A percentile compares a stretch with the other conserved stretches of the same genome.
Evolutionary conservation across 1,284 basidiomycete genomes (phyloP).

Genomic region (Pseudozyma thailandica): DNA sequence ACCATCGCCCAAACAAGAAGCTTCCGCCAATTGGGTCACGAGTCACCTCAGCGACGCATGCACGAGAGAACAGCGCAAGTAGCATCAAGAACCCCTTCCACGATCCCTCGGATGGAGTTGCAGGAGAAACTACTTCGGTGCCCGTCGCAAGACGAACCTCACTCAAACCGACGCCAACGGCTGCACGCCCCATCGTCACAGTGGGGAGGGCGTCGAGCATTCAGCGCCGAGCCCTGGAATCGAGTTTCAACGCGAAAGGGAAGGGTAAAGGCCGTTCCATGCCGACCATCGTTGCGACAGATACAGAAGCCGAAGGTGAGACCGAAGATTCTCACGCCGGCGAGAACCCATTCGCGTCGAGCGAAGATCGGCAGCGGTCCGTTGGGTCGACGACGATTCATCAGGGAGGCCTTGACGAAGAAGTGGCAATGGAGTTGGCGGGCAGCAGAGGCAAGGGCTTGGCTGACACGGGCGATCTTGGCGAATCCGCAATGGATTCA

Average conservation of each 20-base stretch:
- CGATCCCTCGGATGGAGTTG: slow-evolving; percentile 27
- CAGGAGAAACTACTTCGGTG: neutral
- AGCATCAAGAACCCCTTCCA: slow-evolving; percentile 32
- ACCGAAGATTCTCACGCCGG: neutral
- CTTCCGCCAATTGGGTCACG: slow-evolving; percentile 43
- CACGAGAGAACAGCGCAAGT: slow-evolving; percentile 9
- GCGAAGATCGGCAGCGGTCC: slow-evolving; percentile 13
- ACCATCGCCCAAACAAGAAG: slow-evolving; percentile 31
- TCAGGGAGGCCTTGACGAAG: slow-evolving; percentile 42
- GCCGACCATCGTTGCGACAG: slow-evolving; percentile 53
- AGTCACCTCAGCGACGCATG: slow-evolving; percentile 17
- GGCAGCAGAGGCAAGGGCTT: slow-evolving; percentile 10
- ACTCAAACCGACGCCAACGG: slow-evolving; percentile 41
- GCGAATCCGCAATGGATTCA: slow-evolving; percentile 23
- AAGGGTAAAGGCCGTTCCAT: slow-evolving; percentile 43
- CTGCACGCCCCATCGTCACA: slow-evolving; percentile 48
- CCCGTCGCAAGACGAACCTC: slow-evolving; percentile 16
- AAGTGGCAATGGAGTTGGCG: slow-evolving; percentile 38
- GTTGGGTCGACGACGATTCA: slow-evolving; percentile 37
- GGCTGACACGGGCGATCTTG: slow-evolving; percentile 26
- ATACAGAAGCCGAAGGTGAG: slow-evolving; percentile 46
- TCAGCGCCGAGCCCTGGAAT: slow-evolving; percentile 37
- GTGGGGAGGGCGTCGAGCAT: slow-evolving; percentile 54
- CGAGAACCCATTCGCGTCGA: slow-evolving; percentile 29
- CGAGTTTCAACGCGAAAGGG: slow-evolving; percentile 20